These are phyloP conservation scores for Chlorella sp. DNA, from an alignment of 139 green algal species.

Conservation along the genomic window DNA sequence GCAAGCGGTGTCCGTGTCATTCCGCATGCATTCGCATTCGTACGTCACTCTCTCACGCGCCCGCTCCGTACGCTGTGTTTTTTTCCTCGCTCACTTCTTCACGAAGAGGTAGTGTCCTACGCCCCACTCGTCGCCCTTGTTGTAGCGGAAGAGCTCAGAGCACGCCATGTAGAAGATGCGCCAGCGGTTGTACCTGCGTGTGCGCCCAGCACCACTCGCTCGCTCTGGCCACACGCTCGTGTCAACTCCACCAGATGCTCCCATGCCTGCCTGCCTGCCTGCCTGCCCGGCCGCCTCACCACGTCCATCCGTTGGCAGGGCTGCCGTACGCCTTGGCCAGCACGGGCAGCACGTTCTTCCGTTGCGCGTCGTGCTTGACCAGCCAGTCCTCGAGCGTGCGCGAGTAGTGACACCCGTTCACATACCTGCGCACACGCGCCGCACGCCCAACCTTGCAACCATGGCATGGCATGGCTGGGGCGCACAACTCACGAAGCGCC, in stretches of 20 bases:
- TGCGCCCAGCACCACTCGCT: too few relatives aligned
- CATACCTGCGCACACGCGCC: constrained; percentile 63
- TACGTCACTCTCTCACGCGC: too few relatives aligned
- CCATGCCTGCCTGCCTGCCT: too few relatives aligned
- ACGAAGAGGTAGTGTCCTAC: constrained; percentile 49
- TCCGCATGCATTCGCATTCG: too few relatives aligned
- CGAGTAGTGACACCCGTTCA: constrained; percentile 89
- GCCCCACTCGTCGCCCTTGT: constrained; percentile 80
- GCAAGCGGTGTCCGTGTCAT: too few relatives aligned
- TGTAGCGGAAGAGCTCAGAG: constrained; percentile 85
- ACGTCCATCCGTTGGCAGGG: background rate
- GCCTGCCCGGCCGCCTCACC: background rate
- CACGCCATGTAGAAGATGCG: constrained; percentile 87
- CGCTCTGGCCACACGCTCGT: too few relatives aligned
- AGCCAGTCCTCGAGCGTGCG: constrained; percentile 88
- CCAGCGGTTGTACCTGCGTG: constrained; percentile 45
- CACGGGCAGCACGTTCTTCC: background rate
- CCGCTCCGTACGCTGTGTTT: too few relatives aligned
- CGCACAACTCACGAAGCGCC: too few relatives aligned
- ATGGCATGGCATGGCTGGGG: too few relatives aligned
- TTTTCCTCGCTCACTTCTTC: constrained; percentile 17
- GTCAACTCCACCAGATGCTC: too few relatives aligned
- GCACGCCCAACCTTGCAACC: too few relatives aligned
- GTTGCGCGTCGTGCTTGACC: constrained; percentile 47
- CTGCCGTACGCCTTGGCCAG: constrained; percentile 9